Percentiles rank a stretch among this genome's conserved stretches.
phyloP scores from a whole-genome alignment of 1,284 basidiomycete species.

The Apiotrichum mycotoxinovorans region DNA sequence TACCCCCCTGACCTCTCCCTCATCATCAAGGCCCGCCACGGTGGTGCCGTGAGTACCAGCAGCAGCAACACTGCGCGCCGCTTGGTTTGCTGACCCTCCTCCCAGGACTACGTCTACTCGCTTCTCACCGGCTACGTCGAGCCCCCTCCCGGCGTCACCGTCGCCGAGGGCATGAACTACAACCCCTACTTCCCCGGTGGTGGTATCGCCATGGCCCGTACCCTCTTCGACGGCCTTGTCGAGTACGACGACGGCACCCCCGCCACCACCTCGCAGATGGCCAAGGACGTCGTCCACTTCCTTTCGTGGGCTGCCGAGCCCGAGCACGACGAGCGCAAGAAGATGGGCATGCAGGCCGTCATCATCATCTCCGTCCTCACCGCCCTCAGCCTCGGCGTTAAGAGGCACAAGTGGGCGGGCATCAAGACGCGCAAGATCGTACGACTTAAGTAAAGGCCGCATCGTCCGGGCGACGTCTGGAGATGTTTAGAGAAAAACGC shows the following conservation, averaged over 20 bases:
- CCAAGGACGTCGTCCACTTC: constrained; percentile 97
- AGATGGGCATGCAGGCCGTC: constrained; percentile 81
- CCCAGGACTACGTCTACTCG: constrained; percentile 96
- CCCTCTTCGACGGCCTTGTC: constrained; percentile 90
- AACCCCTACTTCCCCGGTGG: constrained; percentile 97
- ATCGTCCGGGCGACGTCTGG: constrained; percentile 23
- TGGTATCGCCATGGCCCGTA: constrained; percentile 96
- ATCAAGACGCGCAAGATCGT: constrained; percentile 95
- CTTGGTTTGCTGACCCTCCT: no score
- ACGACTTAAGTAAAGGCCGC: no score
- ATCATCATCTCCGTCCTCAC: constrained; percentile 82
- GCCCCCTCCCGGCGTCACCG: constrained; percentile 90
- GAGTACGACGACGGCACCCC: constrained; percentile 97
- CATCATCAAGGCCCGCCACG: constrained; percentile 98
- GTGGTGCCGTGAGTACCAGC: constrained; percentile 70
- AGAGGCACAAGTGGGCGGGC: constrained; percentile 89
- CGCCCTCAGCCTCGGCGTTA: constrained; percentile 66
- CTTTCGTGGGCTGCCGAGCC: constrained; percentile 93
- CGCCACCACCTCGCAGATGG: constrained; percentile 98
- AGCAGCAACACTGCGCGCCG: background rate
- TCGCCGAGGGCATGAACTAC: constrained; percentile 97
- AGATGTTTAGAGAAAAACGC: background rate
- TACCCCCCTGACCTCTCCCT: constrained; percentile 95
- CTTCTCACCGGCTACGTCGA: constrained; percentile 97
- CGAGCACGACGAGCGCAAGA: constrained; percentile 96